These are phyloP conservation scores for Pleurotus giganteus DNA, from an alignment of 768 basidiomycete species.

Conservation along the genomic window DNA sequence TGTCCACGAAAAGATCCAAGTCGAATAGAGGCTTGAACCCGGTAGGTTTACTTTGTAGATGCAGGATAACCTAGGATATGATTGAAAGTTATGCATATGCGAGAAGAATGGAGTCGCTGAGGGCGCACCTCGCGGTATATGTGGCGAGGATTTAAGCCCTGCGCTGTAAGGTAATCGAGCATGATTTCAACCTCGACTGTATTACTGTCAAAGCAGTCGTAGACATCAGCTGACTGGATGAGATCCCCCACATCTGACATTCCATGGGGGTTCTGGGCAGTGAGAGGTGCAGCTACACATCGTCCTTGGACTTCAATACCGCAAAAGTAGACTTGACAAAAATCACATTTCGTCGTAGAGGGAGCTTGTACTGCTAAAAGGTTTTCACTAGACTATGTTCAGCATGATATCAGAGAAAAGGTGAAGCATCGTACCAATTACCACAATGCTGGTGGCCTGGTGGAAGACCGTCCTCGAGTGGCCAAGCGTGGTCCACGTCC, in stretches of 20 bases:
- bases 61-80: slow-evolving; percentile 51
- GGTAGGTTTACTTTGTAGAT: slow-evolving; percentile 58
- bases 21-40: slow-evolving; percentile 69
- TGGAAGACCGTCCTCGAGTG: slow-evolving; percentile 71
- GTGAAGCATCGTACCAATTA: slow-evolving; percentile 56
- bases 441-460: slow-evolving; percentile 81
- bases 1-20: slow-evolving; percentile 65
- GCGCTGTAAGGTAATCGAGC: slow-evolving; percentile 72
- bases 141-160: slow-evolving; percentile 60
- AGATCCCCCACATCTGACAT: slow-evolving; percentile 70
- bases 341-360: slow-evolving; percentile 77
- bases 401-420: slow-evolving; percentile 4
- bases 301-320: slow-evolving; percentile 76
- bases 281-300: slow-evolving; percentile 59
- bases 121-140: slow-evolving; percentile 72
- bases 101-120: slow-evolving; percentile 2
- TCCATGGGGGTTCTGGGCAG: slow-evolving; percentile 65
- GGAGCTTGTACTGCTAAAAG: slow-evolving; percentile 72
- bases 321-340: slow-evolving; percentile 81
- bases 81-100: background rate
- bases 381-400: slow-evolving; percentile 53
- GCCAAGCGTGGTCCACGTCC: slow-evolving; percentile 75
- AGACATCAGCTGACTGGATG: slow-evolving; percentile 72
- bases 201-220: slow-evolving; percentile 79
- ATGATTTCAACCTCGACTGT: slow-evolving; percentile 80